Base-by-base conservation (phyloP, 2,329 filamentous ascomycete genomes). In the Rasamsonia emersonii region DNA sequence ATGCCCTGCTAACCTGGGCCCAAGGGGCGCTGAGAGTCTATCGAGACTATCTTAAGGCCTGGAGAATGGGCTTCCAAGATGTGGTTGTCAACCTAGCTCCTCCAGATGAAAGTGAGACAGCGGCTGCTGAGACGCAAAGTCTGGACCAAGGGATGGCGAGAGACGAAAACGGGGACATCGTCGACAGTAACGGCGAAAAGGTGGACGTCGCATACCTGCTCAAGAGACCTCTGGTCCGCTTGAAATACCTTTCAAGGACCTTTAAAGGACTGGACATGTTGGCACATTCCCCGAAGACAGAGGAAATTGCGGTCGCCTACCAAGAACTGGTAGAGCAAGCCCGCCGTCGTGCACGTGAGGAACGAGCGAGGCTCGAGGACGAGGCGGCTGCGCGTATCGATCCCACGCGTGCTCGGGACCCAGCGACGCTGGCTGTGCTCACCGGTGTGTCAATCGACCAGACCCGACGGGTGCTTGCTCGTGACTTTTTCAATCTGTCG, bases 151-250 rank as follows among this genome's bases (percentile, higher is more conserved):
- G 61, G 24, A 62, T 78, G 54, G 64, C 69, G 19, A 63, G 70
- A 40, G 74, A 79, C 48, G 65, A 72, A 27, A 66, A 75, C 38
- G 73, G 74, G 8, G 74, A 79, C 46, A 62, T 78, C 10, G 61
- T 77, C 30, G 77, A 86, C 43, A 75, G 75, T 19, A 73, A 89
- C 41, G 91, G 89, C 9, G 86, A 95, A 55, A 77, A 86, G 31
- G 86, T 95, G 6, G 91, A 96, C 53, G 91, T 98, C 28, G 88
- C 88, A 5, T 93, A 91, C 58, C 69, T 98, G 27, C 68, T 98
- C 32, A 95, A 93, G 61, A 71, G 89, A 33, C 91, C 91, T 1
- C 62, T 98, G 24, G 78, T 94, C 14, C 76, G 91, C 28, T 67
- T 95, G 39, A 95, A 94, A 56, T 84, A 88, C 57, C 75, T 98